phyloP scores from a whole-genome alignment of 768 basidiomycete species.

The Fomitopsis pulvina region DNA sequence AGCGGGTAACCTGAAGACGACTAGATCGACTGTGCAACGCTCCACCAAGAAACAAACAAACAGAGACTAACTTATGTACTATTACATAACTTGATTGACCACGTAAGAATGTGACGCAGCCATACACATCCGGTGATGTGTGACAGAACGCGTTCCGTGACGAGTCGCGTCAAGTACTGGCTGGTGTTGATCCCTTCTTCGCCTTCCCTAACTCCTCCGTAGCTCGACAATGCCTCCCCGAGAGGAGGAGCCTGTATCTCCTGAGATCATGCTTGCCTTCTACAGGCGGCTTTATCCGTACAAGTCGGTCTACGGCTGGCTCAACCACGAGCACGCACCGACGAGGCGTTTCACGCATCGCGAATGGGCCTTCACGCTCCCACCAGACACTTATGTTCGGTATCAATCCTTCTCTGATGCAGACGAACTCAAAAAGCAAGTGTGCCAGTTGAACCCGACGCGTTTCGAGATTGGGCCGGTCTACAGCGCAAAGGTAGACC shows the following conservation, averaged over 20 bases:
- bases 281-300: constrained; percentile 93
- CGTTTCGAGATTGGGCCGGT: constrained; percentile 97
- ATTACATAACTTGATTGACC: no score
- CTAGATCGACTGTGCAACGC: no score
- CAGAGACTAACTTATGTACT: no score
- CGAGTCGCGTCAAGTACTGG: no score
- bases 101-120: no score
- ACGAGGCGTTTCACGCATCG: constrained; percentile 84
- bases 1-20: no score
- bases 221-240: constrained; percentile 4
- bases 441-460: constrained; percentile 76
- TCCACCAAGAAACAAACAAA: no score
- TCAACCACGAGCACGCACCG: constrained; percentile 84
- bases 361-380: constrained; percentile 93
- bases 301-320: constrained; percentile 89
- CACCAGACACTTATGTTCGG: constrained; percentile 86
- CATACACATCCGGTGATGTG: no score
- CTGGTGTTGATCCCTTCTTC: no score
- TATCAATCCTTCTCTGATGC: constrained; percentile 85
- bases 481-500: constrained; percentile 78
- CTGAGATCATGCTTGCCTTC: constrained; percentile 69
- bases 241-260: constrained; percentile 28
- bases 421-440: constrained; percentile 90
- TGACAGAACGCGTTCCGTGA: no score
- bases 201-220: no score